Base-by-base conservation (phyloP, 306 rosid genomes). In the Pterocarpus macrocarpus region DNA sequence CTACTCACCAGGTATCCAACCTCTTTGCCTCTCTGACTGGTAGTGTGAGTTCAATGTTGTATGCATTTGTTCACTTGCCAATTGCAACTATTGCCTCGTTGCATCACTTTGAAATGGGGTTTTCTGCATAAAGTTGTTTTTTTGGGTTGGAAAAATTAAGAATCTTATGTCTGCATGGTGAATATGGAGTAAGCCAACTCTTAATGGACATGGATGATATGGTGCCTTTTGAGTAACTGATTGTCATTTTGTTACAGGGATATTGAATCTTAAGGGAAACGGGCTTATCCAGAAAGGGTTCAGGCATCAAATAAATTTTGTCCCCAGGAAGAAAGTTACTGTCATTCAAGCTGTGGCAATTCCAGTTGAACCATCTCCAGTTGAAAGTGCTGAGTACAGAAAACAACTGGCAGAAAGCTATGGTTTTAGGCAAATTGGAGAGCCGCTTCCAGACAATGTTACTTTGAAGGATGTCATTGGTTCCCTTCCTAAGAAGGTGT, bases 401-500 rank as follows among this genome's bases (percentile, higher is more conserved):
- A 79, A 95, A 74, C 82, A 89, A 67, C 87, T 91, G 66, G 86
- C 92, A 16, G 97, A 93, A 80, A 88, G 85, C 71, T 95, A 95
- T 47, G 99, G 98, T 76, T 95, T 95, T 68, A 83, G 41, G 80
- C 85, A 89, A 81, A 89, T 95, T 75, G 99, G 97, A 75, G 96
- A 91, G 55, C 91, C 91, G 3, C 91, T 95, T 79, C 97, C 99
- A 7, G 91, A 84, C 8, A 80, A 82, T 82, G 90, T 95, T 73
- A 86, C 92, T 17, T 80, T 95, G 38, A 93, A 90, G 87, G 92
- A 93, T 75, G 78, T 95, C 66, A 68, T 90, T 14, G 94, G 82
- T 73, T 88, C 93, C 72, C 98, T 95, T 86, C 99, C 99, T 13
- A 92, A 95, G 83, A 81, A 87, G 92, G 99, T 95, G 77, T 4